Conservation (phyloP, 352 stramenopile species). For the Pythium diclinum region DNA sequence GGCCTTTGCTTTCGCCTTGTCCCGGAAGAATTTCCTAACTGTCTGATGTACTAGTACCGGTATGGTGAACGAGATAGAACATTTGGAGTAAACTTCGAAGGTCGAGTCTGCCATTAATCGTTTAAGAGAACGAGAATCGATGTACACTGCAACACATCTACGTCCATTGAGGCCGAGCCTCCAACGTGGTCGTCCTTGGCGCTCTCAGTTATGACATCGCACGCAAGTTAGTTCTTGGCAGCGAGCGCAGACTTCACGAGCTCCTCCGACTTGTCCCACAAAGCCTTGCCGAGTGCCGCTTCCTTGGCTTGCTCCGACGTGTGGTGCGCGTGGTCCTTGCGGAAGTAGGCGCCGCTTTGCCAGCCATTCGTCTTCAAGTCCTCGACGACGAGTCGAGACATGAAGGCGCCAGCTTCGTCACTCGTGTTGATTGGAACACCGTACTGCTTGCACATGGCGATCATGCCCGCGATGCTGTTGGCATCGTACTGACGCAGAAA, state of each 20-base stretch:
- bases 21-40: too few relatives aligned
- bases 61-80: too few relatives aligned
- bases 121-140: too few relatives aligned
- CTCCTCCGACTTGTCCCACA: conserved; percentile 34
- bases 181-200: too few relatives aligned
- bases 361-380: conserved; percentile 15
- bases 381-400: conserved; percentile 24
- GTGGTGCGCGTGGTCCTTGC: conserved; percentile 24
- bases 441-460: conserved; percentile 13
- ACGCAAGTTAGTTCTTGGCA: background rate
- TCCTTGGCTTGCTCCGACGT: conserved; percentile 29
- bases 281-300: conserved; percentile 14
- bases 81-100: too few relatives aligned
- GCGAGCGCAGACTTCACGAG: conserved; percentile 15
- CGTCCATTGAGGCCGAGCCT: too few relatives aligned
- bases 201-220: too few relatives aligned
- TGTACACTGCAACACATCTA: too few relatives aligned
- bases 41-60: too few relatives aligned
- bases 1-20: too few relatives aligned
- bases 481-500: conserved; percentile 21
- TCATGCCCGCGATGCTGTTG: background rate
- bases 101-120: too few relatives aligned
- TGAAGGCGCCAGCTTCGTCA: conserved; percentile 26
- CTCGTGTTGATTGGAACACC: conserved; percentile 20
- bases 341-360: conserved; percentile 28